These are phyloP conservation scores for Eucalyptus lansdowneana DNA, from an alignment of 345 rosid genomes.

Conservation along the genomic window DNA sequence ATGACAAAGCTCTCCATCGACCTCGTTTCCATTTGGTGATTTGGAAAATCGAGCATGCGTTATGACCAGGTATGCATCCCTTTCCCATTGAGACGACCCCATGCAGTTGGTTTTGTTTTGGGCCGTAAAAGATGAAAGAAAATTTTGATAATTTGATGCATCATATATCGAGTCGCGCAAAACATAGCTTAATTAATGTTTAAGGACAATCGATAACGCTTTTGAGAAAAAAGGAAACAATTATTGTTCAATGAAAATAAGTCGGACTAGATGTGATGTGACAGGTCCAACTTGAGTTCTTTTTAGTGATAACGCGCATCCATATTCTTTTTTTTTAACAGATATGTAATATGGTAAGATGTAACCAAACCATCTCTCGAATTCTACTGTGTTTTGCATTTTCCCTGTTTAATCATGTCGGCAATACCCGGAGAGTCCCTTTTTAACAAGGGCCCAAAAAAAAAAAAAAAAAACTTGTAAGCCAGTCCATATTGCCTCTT, in stretches of 20 bases:
- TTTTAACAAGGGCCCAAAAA: neutral
- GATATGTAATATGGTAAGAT: neutral
- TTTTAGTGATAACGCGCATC: neutral
- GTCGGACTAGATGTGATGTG: neutral
- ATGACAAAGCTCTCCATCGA: neutral
- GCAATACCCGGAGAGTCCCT: neutral
- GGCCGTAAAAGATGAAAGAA: accelerated
- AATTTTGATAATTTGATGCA: neutral
- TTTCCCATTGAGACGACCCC: neutral
- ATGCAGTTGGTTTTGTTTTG: neutral
- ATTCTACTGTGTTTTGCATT: neutral
- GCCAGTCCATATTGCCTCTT: neutral
- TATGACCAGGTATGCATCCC: neutral
- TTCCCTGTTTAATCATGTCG: neutral
- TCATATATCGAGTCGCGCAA: neutral
- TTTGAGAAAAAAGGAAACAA: neutral
- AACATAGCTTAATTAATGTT: neutral
- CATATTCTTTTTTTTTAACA: neutral
- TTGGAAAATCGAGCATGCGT: neutral
- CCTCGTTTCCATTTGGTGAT: neutral
- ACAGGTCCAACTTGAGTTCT: neutral
- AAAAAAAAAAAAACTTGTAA: neutral
- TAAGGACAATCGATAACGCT: accelerated
- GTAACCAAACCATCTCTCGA: neutral
- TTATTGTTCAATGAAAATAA: neutral